phyloP scores from a whole-genome alignment of 1,284 basidiomycete species.

The Rhodotorula sp. region DNA sequence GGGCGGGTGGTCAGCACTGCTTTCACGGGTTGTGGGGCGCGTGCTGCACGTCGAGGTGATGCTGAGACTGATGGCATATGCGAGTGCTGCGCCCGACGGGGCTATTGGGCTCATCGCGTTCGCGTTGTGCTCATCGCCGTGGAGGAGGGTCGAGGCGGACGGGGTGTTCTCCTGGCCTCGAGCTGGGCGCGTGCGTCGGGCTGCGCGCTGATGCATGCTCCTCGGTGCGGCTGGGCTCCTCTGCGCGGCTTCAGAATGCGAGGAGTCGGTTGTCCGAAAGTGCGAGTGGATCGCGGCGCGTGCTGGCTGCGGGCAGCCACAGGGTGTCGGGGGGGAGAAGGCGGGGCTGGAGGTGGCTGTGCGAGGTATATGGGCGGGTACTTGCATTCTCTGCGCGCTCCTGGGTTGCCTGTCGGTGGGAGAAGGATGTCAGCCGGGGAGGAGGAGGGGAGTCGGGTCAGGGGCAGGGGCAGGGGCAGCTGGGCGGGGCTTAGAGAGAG shows the following conservation, averaged over 20 bases:
- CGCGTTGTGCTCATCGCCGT: too few relatives aligned
- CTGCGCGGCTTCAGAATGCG: background rate
- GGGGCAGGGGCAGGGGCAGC: too few relatives aligned
- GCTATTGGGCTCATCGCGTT: too few relatives aligned
- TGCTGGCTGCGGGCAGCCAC: background rate
- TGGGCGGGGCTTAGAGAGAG: background rate
- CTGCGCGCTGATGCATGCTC: too few relatives aligned
- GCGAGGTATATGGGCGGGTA: background rate
- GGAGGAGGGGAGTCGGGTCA: background rate
- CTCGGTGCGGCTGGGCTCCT: background rate
- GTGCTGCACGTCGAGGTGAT: background rate
- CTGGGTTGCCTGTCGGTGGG: conserved; percentile 34
- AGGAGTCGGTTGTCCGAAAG: background rate
- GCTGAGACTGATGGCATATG: background rate
- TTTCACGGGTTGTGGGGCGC: too few relatives aligned
- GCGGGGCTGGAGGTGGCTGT: fast-evolving
- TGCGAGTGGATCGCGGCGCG: conserved; percentile 3
- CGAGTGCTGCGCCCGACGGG: background rate
- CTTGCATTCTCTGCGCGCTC: conserved; percentile 44
- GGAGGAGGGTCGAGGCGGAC: too few relatives aligned
- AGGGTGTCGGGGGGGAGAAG: background rate
- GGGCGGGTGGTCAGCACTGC: conserved; percentile 2
- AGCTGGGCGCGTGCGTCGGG: too few relatives aligned
- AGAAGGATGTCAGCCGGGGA: background rate
- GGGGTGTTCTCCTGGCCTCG: too few relatives aligned